Evolutionary conservation across 1,139 yeast species (phyloP), one percentile per base, ranked within the genome.

Genomic region (Citeromyces siamensis): DNA sequence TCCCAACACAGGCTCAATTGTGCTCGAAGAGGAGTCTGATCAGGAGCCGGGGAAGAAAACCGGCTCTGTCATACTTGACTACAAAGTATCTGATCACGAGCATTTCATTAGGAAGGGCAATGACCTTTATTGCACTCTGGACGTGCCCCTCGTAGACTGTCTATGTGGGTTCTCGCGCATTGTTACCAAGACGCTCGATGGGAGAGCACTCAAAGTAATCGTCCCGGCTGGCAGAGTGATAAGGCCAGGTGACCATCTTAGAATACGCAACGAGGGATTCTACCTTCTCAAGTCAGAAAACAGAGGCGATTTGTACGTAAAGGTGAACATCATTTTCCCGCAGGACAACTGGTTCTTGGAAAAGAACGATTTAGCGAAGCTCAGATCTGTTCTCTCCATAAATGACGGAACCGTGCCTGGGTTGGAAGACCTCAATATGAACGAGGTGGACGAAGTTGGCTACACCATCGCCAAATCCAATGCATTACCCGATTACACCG

Each of bases 291-390:
- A 3, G 45, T 49, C 12, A 19, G 29, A 9, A 32, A 17, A 12
- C 20, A 32, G 16, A 31, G 44, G 44, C 29, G 86, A 85, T 53
- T 58, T 90, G 47, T 88, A 77, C 47, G 63, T 90, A 16, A 71
- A 69, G 40, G 56, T 85, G 18, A 74, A 74, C 18, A 74, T 90
- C 38, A 84, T 76, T 45, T 90, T 90, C 56, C 98, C 97, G 2
- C 67, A 68, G 29, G 93, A 84, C 53, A 71, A 75, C 47, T 83
- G 94, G 94, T 75, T 73, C 49, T 59, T 71, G 49, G 90, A 81
- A 51, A 71, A 68, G 50, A 66, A 71, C 41, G 90, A 80, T 51
- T 39, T 76, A 5, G 43, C 58, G 19, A 71, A 66, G 42, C 58
- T 80, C 42, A 62, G 60, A 41, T 71, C 73, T 43, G 59, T 77